Base-by-base conservation (phyloP, 2,329 filamentous ascomycete species). In the Colletotrichum filicis region DNA sequence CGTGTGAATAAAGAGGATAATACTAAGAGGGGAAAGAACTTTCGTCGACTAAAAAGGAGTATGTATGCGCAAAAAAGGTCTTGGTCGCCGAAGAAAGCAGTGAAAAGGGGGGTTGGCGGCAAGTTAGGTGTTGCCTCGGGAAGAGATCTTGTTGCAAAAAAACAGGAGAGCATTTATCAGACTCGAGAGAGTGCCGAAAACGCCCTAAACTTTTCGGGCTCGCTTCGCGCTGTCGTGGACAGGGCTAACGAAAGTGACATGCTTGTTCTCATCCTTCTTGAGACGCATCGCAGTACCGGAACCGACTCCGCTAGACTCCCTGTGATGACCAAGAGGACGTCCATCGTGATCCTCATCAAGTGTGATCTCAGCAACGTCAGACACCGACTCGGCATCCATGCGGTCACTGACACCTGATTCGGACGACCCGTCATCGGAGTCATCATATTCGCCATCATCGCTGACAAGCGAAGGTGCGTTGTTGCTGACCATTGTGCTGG, bases 391-490 rank as follows among this genome's bases (percentile, higher is more conserved):
- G n/a, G 89, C 85, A 30, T 91, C 91, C 49, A 89, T 80, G 69
- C 84, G 86, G 61, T 91, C 89, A 68, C 87, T 89, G 66, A 85
- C 84, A 30, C 90, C 90, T 5, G 90, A 92, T 56, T 87, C 85
- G 4, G 87, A 88, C 4, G 90, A 92, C 58, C 87, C 88, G 72
- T 91, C 90, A 69, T 93, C 91, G 1, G 92, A 94, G 68, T 92
- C 92, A 76, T 93, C 93, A 78, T 93, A 94, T 79, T 95, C 93
- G 77, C 93, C 92, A 79, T 95, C 93, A 81, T 95, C 93, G 82
- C 93, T 94, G 79, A 95, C 93, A 61, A 95, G 87, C 77, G 92
- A 95, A 26, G 93, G 93, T 9, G 93, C 93, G 76, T 94, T 93
- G 81, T 94, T 94, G 80, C 92, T 93, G 63, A 92, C 87, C 57